A percentile compares a stretch with the other conserved stretches of the same genome.
phyloP scores from a whole-genome alignment of 176 grass and related monocot species.

The Musa schizocarpa region DNA sequence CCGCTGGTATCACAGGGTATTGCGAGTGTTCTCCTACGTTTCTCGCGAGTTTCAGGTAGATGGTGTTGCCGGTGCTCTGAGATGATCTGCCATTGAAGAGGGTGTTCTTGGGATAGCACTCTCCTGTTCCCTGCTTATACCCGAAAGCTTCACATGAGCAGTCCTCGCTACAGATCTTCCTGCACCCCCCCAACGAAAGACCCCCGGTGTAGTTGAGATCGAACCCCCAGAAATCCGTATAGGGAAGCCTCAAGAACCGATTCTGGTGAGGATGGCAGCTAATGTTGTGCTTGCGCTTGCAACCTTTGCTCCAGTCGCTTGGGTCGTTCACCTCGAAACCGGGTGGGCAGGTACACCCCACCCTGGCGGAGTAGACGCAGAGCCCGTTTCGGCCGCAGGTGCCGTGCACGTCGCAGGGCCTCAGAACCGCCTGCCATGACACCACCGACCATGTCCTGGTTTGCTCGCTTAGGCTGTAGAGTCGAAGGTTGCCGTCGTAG shows the following conservation, averaged over 20 bases:
- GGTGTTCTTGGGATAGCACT: constrained; percentile 28
- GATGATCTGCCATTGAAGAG: constrained; percentile 39
- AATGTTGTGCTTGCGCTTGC: constrained; percentile 26
- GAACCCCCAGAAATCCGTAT: constrained; percentile 46
- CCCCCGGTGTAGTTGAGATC: not conserved
- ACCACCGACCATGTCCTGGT: constrained; percentile 21
- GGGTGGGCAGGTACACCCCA: constrained; percentile 30
- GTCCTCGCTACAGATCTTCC: constrained; percentile 17
- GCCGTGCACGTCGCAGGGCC: constrained; percentile 35
- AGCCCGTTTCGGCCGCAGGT: constrained; percentile 42
- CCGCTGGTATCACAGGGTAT: not conserved
- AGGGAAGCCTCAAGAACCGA: not conserved
- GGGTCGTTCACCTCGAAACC: constrained; percentile 39
- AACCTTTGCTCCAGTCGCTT: constrained; percentile 45
- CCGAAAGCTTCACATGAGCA: constrained; percentile 34
- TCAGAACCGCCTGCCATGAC: constrained; percentile 36
- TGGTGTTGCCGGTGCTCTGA: constrained; percentile 12
- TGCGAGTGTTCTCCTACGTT: not conserved
- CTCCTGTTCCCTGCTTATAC: constrained; percentile 15
- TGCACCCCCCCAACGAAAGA: not conserved
- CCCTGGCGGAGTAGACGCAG: constrained; percentile 23
- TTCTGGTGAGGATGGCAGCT: not conserved
- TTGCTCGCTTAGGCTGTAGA: constrained; percentile 33
- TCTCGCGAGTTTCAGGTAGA: constrained; percentile 37
- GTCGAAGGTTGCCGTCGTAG: constrained; percentile 47